Conservation (phyloP, 306 rosid species). For the Mimosa bimucronata region DNA sequence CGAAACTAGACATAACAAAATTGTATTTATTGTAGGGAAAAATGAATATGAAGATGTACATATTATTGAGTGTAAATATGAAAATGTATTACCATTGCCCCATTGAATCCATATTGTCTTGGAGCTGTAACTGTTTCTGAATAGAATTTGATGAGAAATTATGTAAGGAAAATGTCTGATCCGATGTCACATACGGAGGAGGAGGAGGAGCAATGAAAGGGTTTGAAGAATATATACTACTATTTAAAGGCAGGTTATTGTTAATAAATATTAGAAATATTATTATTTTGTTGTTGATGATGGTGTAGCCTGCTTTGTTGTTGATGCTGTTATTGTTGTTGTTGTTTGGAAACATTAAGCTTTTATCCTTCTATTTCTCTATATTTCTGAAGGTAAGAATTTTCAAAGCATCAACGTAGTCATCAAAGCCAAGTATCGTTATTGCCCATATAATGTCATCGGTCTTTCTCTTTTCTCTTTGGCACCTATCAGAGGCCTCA, state of each 20-base stretch:
- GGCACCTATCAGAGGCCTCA: slow-evolving; percentile 77
- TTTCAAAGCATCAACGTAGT: slow-evolving; percentile 66
- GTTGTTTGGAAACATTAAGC: slow-evolving; percentile 65
- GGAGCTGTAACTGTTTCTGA: slow-evolving; percentile 59
- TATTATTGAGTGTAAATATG: neutral
- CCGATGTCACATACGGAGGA: slow-evolving; percentile 48
- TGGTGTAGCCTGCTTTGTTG: slow-evolving; percentile 47
- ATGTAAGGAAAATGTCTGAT: slow-evolving; percentile 60
- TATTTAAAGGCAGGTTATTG: slow-evolving; percentile 22
- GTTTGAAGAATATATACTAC: slow-evolving; percentile 51
- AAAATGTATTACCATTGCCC: slow-evolving; percentile 41
- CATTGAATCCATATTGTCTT: slow-evolving; percentile 56
- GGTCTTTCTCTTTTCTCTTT: slow-evolving; percentile 72
- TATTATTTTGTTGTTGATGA: too few relatives aligned
- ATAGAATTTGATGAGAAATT: slow-evolving; percentile 61
- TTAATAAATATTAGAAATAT: neutral
- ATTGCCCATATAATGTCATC: slow-evolving; percentile 83
- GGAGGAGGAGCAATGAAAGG: slow-evolving; percentile 53
- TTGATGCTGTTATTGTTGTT: neutral
- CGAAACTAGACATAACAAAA: neutral
- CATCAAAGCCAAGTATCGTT: slow-evolving; percentile 71
- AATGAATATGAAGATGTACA: neutral
- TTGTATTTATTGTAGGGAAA: neutral
- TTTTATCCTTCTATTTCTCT: slow-evolving; percentile 74
- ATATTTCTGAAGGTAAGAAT: slow-evolving; percentile 64